Evolutionary conservation across 2,329 filamentous ascomycete species (phyloP).

Genomic region (Fusarium heterosporum): DNA sequence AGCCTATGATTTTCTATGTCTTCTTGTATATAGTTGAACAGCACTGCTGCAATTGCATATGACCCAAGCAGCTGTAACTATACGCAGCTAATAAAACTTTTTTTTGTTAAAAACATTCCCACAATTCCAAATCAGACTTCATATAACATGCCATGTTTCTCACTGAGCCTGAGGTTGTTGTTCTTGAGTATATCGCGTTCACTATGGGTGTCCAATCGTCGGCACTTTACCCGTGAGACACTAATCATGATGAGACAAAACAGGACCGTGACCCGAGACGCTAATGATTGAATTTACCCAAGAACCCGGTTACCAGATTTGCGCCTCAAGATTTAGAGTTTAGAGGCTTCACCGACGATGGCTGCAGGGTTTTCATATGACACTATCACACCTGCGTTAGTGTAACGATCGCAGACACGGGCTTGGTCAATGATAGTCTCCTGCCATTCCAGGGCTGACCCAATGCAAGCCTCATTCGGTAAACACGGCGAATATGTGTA

Average conservation of each 20-base stretch:
- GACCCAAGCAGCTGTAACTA: background rate
- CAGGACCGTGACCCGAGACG: background rate
- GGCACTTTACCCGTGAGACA: background rate
- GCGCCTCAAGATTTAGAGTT: slow-evolving; percentile 11
- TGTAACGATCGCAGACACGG: background rate
- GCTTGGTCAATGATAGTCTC: background rate
- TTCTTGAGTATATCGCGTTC: background rate
- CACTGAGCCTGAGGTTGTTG: background rate
- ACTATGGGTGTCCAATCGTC: background rate
- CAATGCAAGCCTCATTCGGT: background rate
- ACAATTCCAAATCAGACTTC: background rate
- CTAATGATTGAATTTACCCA: background rate
- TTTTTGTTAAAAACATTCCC: background rate
- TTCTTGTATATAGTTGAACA: slow-evolving; percentile 22
- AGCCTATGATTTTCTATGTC: background rate
- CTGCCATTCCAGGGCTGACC: background rate
- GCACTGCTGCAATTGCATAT: slow-evolving; percentile 1
- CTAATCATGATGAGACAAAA: background rate
- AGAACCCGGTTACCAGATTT: background rate
- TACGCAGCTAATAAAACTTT: slow-evolving; percentile 13
- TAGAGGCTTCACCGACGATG: background rate
- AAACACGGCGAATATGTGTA: background rate
- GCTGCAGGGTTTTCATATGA: slow-evolving; percentile 14
- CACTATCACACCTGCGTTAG: background rate
- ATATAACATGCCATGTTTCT: background rate